Evolutionary conservation across 306 rosid species (phyloP), one percentile per base, ranked within the genome.

Genomic region (Lablab purpureus): DNA sequence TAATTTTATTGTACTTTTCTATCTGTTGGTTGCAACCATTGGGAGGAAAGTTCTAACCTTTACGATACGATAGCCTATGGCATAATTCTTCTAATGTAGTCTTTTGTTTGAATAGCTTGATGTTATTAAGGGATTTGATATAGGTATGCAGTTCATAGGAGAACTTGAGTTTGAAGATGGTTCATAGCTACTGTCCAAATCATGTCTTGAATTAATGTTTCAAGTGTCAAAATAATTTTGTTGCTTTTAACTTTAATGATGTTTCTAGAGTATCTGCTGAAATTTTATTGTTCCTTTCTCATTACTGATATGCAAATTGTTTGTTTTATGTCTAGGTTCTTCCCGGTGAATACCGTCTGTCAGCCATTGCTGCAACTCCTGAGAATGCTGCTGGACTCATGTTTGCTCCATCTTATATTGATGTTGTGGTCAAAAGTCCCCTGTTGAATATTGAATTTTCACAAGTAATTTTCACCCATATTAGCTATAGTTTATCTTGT

Each of bases 331-430:
- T 78, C 63, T 87, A 96, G 99, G 97, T 96, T 84, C 87, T 88
- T 77, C 83, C 94, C 9, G 98, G 98, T 76, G 99, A 93, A 80
- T 96, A 96, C 84, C 98, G 97, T 81, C 80, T 96, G 72, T 93
- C 99, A 73, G 96, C 97, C 71, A 80, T 96, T 86, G 91, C 96
- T 78, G 84, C 94, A 72, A 32, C 86, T 66, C 87, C 91, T 10
- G 99, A 90, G 75, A 89, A 89, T 84, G 87, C 87, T 84, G 90
- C 97, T 77, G 97, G 98, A 55, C 88, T 96, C 83, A 80, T 91
- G 83, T 93, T 96, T 87, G 80, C 90, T 83, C 99, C 98, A 62
- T 82, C 97, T 58, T 64, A 90, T 88, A 85, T 87, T 2, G 97
- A 96, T 81, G 93, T 93, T 78, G 84, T 80, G 34, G 91, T 93